phyloP scores from a whole-genome alignment of 257 asterid species.

The Thymus quinquecostatus region DNA sequence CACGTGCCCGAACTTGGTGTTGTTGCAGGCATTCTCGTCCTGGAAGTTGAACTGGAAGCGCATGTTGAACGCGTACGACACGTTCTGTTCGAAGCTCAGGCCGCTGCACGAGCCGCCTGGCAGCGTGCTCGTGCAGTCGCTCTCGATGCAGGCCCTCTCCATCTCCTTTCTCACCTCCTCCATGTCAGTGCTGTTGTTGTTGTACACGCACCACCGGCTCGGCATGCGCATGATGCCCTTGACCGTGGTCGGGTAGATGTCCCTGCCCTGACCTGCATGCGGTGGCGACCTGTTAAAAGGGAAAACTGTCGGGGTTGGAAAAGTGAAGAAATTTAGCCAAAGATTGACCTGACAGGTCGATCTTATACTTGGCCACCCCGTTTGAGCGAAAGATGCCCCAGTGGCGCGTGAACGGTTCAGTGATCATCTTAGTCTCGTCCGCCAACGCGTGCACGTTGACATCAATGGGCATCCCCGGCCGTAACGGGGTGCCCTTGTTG shows the following conservation, averaged over 20 bases:
- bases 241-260: slow-evolving; percentile 30
- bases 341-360: slow-evolving; percentile 29
- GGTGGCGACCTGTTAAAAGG: no score
- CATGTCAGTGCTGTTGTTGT: background rate
- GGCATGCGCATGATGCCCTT: slow-evolving; percentile 46
- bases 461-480: slow-evolving; percentile 39
- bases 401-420: slow-evolving; percentile 9
- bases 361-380: slow-evolving; percentile 46
- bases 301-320: no score
- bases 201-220: slow-evolving; percentile 40
- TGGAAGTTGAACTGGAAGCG: slow-evolving; percentile 31
- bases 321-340: no score
- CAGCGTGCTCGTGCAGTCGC: slow-evolving; percentile 38
- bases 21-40: slow-evolving; percentile 23
- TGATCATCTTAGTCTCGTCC: slow-evolving; percentile 37
- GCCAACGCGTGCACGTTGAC: slow-evolving; percentile 29
- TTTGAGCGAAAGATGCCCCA: slow-evolving; percentile 46
- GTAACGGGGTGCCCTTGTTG: slow-evolving; percentile 50
- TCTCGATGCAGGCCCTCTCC: background rate
- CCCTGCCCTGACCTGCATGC: slow-evolving; percentile 37
- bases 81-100: slow-evolving; percentile 15
- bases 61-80: slow-evolving; percentile 45
- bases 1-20: slow-evolving; percentile 26
- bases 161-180: background rate
- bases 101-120: slow-evolving; percentile 38